Conservation (phyloP, 2,329 filamentous ascomycete genomes). For the Pyricularia pennisetigena region DNA sequence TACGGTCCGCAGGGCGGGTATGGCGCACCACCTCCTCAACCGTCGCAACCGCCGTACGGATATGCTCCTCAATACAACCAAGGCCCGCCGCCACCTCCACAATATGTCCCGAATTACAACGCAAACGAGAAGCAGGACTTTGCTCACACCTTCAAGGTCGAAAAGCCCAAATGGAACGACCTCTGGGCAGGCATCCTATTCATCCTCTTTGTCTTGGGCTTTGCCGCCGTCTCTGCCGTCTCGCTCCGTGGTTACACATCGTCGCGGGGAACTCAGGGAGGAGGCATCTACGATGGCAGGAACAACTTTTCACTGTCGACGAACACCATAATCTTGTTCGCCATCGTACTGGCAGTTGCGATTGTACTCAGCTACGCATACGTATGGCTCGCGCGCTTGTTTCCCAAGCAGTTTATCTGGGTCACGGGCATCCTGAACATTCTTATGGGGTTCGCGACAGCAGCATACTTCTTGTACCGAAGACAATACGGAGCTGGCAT, state of each 20-base stretch:
- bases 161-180: constrained; percentile 79
- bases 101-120: constrained; percentile 13
- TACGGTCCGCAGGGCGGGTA: neutral
- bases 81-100: neutral
- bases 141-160: constrained; percentile 70
- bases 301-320: constrained; percentile 63
- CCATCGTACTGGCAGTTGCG: constrained; percentile 65
- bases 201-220: constrained; percentile 15
- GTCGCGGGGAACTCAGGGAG: constrained; percentile 28
- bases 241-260: constrained; percentile 10
- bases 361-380: constrained; percentile 69
- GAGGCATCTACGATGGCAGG: constrained; percentile 60
- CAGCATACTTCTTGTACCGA: constrained; percentile 72
- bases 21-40: neutral
- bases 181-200: constrained; percentile 73
- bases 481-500: constrained; percentile 78
- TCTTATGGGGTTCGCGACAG: constrained; percentile 72
- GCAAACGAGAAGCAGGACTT: constrained; percentile 48
- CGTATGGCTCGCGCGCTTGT: constrained; percentile 62
- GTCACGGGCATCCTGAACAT: constrained; percentile 85
- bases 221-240: constrained; percentile 10
- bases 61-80: neutral
- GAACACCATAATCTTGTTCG: constrained; percentile 80
- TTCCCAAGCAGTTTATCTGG: constrained; percentile 90
- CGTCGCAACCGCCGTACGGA: neutral